Evolutionary conservation across 345 rosid genomes (phyloP), one percentile per base, ranked within the genome.

Genomic region (Lumnitzera racemosa): DNA sequence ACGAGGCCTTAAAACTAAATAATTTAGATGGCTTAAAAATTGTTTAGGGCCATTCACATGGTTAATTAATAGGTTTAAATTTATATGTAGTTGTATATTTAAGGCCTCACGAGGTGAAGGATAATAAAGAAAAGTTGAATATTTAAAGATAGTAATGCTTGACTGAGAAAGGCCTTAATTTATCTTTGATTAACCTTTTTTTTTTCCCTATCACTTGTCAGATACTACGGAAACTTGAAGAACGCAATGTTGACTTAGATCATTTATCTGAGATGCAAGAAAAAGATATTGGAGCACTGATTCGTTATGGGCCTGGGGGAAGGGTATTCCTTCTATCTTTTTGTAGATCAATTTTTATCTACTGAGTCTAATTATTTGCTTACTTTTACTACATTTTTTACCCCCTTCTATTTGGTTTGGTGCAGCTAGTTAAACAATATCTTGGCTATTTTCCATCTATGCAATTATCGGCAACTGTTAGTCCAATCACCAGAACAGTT

Each of bases 401-500:
- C 20, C 20, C 20, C 20, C 20, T 20, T 20, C 20, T 20, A 20
- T 20, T n/a, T 24, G 29, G 53, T 55, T 16, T 24, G 67, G 61
- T 20, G 67, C 66, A 92, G 98, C 74, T 92, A 83, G 89, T 92
- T 66, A 92, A 89, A 83, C 94, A 89, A 70, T 74, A 73, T 72
- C 68, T 92, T 72, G 91, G 90, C 70, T 87, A 83, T 75, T 92
- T 87, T 68, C 96, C 96, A 54, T 78, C 76, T 53, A 75, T 92
- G 64, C 96, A 87, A 62, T 73, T 92, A 70, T 66, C 85, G 48
- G 96, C 98, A 47, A 89, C 90, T 58, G 78, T 92, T 20, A 89
- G 96, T 77, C 98, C 98, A 74, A 92, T 92, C 72, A 92, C 98
- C 57, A 82, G 98, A 79, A 92, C 98, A 56, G 98, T 92, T 55